Evolutionary conservation across 2,329 filamentous ascomycete genomes (phyloP), one percentile per base, ranked within the genome.

Genomic region (Pochonia chlamydosporia): DNA sequence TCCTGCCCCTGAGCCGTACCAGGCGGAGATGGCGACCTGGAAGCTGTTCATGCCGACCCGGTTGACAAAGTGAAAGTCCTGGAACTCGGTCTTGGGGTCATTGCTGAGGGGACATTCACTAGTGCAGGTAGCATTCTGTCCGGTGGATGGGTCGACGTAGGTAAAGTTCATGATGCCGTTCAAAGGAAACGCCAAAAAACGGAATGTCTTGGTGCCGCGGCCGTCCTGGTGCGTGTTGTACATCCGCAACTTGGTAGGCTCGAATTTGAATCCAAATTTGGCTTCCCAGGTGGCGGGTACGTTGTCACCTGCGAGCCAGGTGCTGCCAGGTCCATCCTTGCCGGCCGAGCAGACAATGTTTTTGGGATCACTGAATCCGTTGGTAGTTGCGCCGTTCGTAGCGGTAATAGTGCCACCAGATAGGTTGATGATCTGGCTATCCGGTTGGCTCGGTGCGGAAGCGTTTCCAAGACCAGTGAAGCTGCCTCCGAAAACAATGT

Each of bases 131-230:
- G 72, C 68, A 47, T 84, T 84, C 43, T 79, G 70, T 23, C 86
- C 85, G 2, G 81, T 86, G 33, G 63, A 71, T 21, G 86, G 84
- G 59, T 97, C 89, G 53, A 84, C 83, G 58, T 93, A 97, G 31
- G 90, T 95, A 60, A 99, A 77, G 67, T 97, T 96, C 83, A 99
- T 88, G 63, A 99, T 96, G 44, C 93, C 93, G 52, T 87, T 84
- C 59, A 92, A 81, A 5, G 92, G 91, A 49, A 92, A 72, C 16
- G 90, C 88, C 20, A 88, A 89, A 62, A 89, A 95, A 49, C 90
- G 82, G 71, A 89, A 99, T 0, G 85, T 87, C 69, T 88, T 87
- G 25, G 91, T 96, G 25, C 93, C 91, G 54, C 90, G 84, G 44
- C 87, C 89, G 57, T 93, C 82, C 44, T 82, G 76, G 56, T 87